Conservation (phyloP, 495 filamentous ascomycete species). For the Aspergillus coremiiformis region DNA sequence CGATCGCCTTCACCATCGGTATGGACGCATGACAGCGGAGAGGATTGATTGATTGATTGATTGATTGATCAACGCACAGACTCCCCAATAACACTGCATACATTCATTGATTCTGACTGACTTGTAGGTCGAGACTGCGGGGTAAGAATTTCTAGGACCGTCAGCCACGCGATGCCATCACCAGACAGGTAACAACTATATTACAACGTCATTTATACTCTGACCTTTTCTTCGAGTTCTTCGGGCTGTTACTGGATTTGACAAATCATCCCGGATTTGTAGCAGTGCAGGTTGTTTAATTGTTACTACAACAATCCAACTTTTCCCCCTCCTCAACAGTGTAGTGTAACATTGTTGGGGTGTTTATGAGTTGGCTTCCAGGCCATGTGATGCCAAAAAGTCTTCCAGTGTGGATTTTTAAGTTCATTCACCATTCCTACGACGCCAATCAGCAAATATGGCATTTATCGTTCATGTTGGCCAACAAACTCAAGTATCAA, state of each 20-base stretch:
- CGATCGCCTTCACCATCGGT: background rate
- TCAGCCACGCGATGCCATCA: conserved; percentile 14
- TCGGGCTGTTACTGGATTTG: background rate
- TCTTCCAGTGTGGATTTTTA: background rate
- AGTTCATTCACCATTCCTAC: background rate
- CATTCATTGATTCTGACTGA: background rate
- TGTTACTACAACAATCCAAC: conserved; percentile 3
- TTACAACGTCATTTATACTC: background rate
- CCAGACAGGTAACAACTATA: conserved; percentile 10
- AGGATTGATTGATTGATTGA: too few relatives aligned
- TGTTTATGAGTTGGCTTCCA: background rate
- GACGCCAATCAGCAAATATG: background rate
- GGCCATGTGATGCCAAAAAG: background rate
- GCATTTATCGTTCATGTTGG: background rate
- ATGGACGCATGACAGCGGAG: background rate
- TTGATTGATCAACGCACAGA: background rate
- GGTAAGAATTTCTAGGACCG: conserved; percentile 3
- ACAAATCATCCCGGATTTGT: background rate
- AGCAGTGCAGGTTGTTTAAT: background rate
- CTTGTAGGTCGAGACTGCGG: background rate
- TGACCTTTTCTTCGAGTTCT: background rate
- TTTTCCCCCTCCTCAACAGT: background rate
- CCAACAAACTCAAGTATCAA: background rate
- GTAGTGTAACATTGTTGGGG: background rate
- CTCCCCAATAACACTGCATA: background rate